Evolutionary conservation across 257 asterid species (phyloP), one percentile per base, ranked within the genome.

Genomic region (Nicotiana tomentosiformis): DNA sequence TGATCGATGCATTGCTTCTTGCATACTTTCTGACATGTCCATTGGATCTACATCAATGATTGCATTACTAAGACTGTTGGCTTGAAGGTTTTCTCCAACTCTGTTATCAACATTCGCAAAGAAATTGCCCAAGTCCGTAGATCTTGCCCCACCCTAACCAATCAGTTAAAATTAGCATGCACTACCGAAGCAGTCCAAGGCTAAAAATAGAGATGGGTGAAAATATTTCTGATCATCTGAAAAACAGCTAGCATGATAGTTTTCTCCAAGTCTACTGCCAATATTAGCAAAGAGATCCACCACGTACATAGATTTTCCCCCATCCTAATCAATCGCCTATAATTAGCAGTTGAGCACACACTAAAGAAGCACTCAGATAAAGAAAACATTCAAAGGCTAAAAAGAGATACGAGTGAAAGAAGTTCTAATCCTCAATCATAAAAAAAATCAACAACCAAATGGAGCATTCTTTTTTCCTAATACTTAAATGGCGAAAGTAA

Each of bases 11-110:
- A 96, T 91, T 6, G 99, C 99, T 88, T 96, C 99, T 86, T 96
- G 98, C 99, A 96, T 93, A 85, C 99, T 89, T 72, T 96, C 98
- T 35, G 98, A 90, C 95, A 95, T 90, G 87, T 96, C 99, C 98
- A 93, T 91, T 46, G 95, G 97, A 86, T 96, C 98, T 85, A 91
- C 62, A 85, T 93, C 98, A 80, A 78, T 86, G 81, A 87, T 82
- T 30, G 91, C 91, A 87, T 85, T 87, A 49, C 84, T 87, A 82
- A 89, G 86, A 85, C 81, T 90, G 86, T 80, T 92, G 77, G 83
- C 66, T 39, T 84, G 86, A 82, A 81, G 81, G 87, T 37, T 88
- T 86, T 88, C 90, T 87, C 97, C 96, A 18, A 81, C 83, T 86
- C 87, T 91, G 70, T 94, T 86, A 84, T 93, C 93, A 70, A 91